These are phyloP conservation scores for Bertia moriformis DNA, from an alignment of 2,329 filamentous ascomycete species.

Conservation along the genomic window DNA sequence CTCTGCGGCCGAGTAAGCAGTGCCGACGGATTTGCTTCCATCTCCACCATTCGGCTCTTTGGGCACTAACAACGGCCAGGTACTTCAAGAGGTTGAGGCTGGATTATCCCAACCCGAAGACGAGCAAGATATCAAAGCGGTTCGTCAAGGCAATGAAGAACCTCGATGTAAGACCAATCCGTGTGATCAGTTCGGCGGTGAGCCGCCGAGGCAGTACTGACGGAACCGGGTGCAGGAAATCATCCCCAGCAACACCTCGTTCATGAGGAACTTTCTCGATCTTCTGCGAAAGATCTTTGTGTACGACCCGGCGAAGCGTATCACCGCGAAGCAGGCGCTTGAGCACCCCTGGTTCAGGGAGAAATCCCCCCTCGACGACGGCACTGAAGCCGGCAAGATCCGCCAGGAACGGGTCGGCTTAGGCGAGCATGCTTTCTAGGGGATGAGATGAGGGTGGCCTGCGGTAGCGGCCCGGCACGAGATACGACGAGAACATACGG, in stretches of 20 bases:
- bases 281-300: slow-evolving; percentile 53
- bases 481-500: slow-evolving; percentile 5
- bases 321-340: slow-evolving; percentile 51
- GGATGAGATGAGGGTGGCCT: too few species aligned
- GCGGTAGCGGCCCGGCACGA: slow-evolving; percentile 5
- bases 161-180: slow-evolving; percentile 33
- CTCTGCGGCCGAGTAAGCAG: slow-evolving; percentile 45
- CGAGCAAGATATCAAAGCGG: slow-evolving; percentile 45
- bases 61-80: slow-evolving; percentile 23
- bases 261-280: slow-evolving; percentile 48
- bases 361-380: slow-evolving; percentile 46
- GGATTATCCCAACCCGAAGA: slow-evolving; percentile 50
- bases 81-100: slow-evolving; percentile 54
- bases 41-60: not conserved
- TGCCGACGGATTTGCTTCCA: slow-evolving; percentile 4
- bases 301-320: slow-evolving; percentile 50
- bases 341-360: slow-evolving; percentile 58
- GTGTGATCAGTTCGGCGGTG: not conserved
- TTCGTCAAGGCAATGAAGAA: slow-evolving; percentile 64
- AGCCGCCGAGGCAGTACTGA: too few species aligned
- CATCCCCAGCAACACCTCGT: slow-evolving; percentile 42
- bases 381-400: slow-evolving; percentile 54
- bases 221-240: slow-evolving; percentile 41
- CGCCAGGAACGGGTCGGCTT: slow-evolving; percentile 24
- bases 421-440: slow-evolving; percentile 6